Evolutionary conservation across 148 eudicot species (phyloP), one percentile per base, ranked within the genome.

Genomic region (Persicaria tinctoria): DNA sequence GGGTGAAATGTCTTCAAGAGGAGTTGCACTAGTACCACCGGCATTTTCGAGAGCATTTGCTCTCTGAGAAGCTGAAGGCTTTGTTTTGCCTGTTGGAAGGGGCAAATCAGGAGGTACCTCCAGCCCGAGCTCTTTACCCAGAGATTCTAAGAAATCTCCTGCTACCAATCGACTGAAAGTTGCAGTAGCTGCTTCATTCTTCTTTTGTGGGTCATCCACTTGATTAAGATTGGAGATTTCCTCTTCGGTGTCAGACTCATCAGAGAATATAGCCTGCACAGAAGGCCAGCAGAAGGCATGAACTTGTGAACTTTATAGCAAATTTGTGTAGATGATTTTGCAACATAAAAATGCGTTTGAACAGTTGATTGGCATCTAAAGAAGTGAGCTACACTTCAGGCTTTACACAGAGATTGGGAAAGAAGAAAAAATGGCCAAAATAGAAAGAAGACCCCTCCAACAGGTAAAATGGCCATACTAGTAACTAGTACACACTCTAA

Each of bases 41-140:
- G 69, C 78, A 73, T 68, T 81, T 12, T 78, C 74, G 48, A 73
- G 51, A 27, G 55, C 62, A 64, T 73, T 10, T 59, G 9, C 74
- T 78, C 80, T 75, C 66, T 27, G 76, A 70, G 79, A 74, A 68
- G 72, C 68, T 66, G 78, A 53, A 14, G 68, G 46, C 64, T 66
- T 73, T 46, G 80, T 60, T 82, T 81, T 86, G 77, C 59, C 73
- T 77, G 81, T 78, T 8, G 82, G 46, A 27, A 75, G 74, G 38
- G 96, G 86, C 70, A 77, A 60, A 59, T 95, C 96, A 53, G 97
- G 93, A 70, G 98, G 98, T 60, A 95, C 97, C 79, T 85, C 93
- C 49, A 95, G 74, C 73, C 98, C 98, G 48, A 95, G 88, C 82
- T 95, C 98, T 86, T 92, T 89, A 46, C 98, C 98, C 68, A 95